Percentiles rank a stretch among this genome's conserved stretches.
Evolutionary conservation across 2,329 filamentous ascomycete species (phyloP).

Genomic region (Ophiostoma pallidulum): DNA sequence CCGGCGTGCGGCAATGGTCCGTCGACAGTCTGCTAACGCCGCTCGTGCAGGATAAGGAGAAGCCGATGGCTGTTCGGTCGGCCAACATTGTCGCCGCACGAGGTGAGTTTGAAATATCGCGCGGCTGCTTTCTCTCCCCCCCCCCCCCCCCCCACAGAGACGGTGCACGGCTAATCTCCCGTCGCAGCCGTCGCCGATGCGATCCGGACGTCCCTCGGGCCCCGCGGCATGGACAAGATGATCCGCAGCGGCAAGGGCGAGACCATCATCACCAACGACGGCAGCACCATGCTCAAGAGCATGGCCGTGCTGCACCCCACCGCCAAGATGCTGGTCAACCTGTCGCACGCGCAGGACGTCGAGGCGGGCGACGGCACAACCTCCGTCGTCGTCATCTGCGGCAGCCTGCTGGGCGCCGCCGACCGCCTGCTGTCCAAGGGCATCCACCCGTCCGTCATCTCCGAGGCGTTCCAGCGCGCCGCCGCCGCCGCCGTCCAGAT

Average conservation of each 20-base stretch:
- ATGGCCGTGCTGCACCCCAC: constrained; percentile 99
- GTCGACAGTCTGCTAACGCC: constrained; percentile 6
- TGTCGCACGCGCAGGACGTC: constrained; percentile 94
- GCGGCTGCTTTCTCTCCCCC: constrained; percentile 1
- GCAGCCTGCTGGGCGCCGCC: constrained; percentile 85
- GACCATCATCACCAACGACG: constrained; percentile 98
- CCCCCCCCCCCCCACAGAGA: background rate
- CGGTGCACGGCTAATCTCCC: background rate
- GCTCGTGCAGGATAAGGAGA: constrained; percentile 68
- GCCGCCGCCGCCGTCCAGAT: constrained; percentile 81
- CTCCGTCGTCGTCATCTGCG: constrained; percentile 95
- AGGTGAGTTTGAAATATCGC: constrained; percentile 49
- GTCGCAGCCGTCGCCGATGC: constrained; percentile 82
- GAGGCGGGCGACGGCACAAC: constrained; percentile 98
- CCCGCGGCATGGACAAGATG: constrained; percentile 99
- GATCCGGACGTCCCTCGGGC: constrained; percentile 90
- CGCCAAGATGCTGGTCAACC: constrained; percentile 96
- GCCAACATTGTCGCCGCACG: constrained; percentile 95
- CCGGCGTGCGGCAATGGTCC: background rate
- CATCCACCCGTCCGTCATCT: constrained; percentile 96
- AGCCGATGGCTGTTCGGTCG: constrained; percentile 92
- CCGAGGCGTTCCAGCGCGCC: constrained; percentile 93
- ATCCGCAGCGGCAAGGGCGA: constrained; percentile 94
- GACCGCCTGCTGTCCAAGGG: constrained; percentile 85
- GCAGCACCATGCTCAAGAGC: constrained; percentile 97